phyloP scores from a whole-genome alignment of 352 stramenopile genomes.

The Phytophthora syringae region DNA sequence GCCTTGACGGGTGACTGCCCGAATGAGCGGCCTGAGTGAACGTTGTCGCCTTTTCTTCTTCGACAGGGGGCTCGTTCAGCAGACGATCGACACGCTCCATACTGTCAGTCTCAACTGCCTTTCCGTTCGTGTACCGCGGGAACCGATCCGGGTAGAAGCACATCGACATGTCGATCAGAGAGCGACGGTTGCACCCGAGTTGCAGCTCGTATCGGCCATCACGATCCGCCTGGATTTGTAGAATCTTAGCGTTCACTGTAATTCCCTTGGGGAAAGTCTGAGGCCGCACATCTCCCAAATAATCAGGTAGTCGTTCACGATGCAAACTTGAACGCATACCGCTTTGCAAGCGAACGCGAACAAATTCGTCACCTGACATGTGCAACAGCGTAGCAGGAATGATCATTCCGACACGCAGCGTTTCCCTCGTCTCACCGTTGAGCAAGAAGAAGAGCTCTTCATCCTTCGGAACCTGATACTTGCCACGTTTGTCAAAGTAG shows the following conservation, averaged over 20 bases:
- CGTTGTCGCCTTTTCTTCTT: conserved; percentile 71
- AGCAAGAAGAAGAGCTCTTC: conserved; percentile 90
- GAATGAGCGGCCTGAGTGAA: conserved; percentile 43
- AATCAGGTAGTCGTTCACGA: conserved; percentile 81
- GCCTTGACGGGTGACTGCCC: conserved; percentile 49
- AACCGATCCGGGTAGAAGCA: conserved; percentile 71
- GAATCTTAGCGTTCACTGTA: conserved; percentile 88
- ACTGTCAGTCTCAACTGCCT: conserved; percentile 71
- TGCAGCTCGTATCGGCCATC: conserved; percentile 79
- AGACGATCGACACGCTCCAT: conserved; percentile 76
- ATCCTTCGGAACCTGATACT: conserved; percentile 85
- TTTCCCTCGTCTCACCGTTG: conserved; percentile 84
- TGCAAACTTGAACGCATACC: conserved; percentile 83
- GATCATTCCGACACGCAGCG: conserved; percentile 85
- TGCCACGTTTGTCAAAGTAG: conserved; percentile 89
- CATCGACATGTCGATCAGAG: conserved; percentile 78
- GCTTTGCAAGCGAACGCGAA: conserved; percentile 85
- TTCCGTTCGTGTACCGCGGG: conserved; percentile 57
- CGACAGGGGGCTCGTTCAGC: conserved; percentile 72
- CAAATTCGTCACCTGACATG: conserved; percentile 85
- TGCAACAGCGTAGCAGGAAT: conserved; percentile 85
- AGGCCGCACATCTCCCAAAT: conserved; percentile 67
- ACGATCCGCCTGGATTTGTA: conserved; percentile 73
- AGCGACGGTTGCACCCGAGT: conserved; percentile 78
- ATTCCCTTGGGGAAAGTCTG: conserved; percentile 82